Evolutionary conservation across 352 stramenopile genomes (phyloP), one percentile per base, ranked within the genome.

Genomic region (Globisporangium paroecandrum): DNA sequence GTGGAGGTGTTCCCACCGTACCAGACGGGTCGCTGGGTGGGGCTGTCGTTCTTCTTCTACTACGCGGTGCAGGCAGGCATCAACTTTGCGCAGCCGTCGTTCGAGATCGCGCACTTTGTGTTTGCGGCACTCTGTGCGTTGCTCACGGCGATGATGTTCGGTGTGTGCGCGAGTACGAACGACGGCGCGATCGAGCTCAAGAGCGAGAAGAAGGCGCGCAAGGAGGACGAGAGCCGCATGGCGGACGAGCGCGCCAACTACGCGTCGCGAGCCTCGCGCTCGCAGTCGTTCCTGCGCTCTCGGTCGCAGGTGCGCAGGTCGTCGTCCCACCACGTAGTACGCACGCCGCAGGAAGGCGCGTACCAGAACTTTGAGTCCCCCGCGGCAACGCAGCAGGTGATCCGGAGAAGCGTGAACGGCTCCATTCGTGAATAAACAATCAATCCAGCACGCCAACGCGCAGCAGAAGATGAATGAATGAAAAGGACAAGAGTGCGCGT

Each of bases 321-420:
- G 57, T 94, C 86, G 43, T 87, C 81, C 13, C 79, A 85, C 66
- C 80, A 91, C 63, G 72, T 63, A 20, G 73, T 74, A 24, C 66
- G 74, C 36, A 90, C 83, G 20, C 81, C 81, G 1, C 75, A 80
- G 18, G 81, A 93, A 49, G 81, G 73, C 63, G 77, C 75, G 43
- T 95, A 95, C 72, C 78, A 91, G 64, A 88, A 91, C 70, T 94
- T 94, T 62, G 85, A 93, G 67, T 93, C 88, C 43, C 88, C 88
- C 5, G 73, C 69, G 27, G 72, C 72, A 4, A 36, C 13, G 29
- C 54, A 32, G 32, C 64, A 64, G 12, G 43, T 25, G 47, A 27
- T 41, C 29, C 64, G 64, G 12, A 36, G 64, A 25, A 69, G 64
- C 32, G 64, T 59, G 10, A 69, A 69, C 24, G 46, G 22, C 4